Base-by-base conservation (phyloP, 2,329 filamentous ascomycete genomes). In the Pyrenophora graminea region DNA sequence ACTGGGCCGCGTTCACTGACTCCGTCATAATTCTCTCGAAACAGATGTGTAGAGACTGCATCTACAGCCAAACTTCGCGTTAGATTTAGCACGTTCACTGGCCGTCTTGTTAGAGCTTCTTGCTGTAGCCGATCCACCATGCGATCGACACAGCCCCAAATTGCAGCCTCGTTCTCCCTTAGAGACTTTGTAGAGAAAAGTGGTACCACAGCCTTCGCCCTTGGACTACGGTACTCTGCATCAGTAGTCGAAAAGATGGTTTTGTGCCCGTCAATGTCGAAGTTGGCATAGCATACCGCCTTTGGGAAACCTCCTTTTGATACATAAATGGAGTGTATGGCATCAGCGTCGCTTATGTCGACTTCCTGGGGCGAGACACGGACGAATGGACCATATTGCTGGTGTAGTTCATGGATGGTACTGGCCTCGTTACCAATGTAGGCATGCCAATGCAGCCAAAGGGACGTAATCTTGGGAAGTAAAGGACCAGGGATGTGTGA, bases 201-300 rank as follows among this genome's bases (percentile, higher is more conserved):
- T 0, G 76, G 71, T 27, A 75, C 64, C 0, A 83, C 79, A 13
- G 78, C 77, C 61, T 82, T 82, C 10, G 79, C 79, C 39, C 81
- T 67, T 3, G 66, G 55, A 3, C 72, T 74, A 9, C 81, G 63
- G 37, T 78, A 68, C 2, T 70, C 71, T 3, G 64, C 67, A 48
- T 77, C 73, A 15, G 74, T 69, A 0, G 73, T 76, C 3, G 77
- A 80, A 67, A 85, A 85, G 31, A 85, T 79, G 1, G 80, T 81
- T 23, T 74, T 66, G 57, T 80, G 79, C 1, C 79, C 80, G 56
- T 83, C 82, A 15, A 83, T 80, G 51, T 84, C 79, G 58, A 84
- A 84, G 55, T 84, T 85, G 0, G 67, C 65, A 61, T 85, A 85
- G 50, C 74, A 78, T 0, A 64, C 58, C 1, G 79, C 74, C 61